These are phyloP conservation scores for Starmerella lactis-condensi DNA, from an alignment of 805 yeast genomes.

Conservation along the genomic window DNA sequence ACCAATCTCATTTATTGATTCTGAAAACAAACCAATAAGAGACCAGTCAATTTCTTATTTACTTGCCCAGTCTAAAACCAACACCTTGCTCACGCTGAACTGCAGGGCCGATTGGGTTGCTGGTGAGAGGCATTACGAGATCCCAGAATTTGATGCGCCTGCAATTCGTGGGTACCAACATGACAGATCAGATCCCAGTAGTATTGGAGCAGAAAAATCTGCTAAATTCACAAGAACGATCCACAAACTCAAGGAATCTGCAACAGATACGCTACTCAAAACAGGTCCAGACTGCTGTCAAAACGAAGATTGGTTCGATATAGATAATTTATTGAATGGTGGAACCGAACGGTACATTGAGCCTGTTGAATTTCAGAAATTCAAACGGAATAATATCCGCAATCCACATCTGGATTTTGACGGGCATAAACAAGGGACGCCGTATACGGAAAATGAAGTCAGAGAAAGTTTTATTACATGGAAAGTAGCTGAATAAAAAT, in stretches of 20 bases:
- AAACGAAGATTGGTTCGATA: slow-evolving; percentile 5
- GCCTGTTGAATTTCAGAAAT: slow-evolving; percentile 2
- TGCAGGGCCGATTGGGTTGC: slow-evolving; percentile 31
- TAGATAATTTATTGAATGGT: slow-evolving; percentile 8
- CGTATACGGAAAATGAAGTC: slow-evolving; percentile 13
- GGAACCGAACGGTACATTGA: slow-evolving; percentile 1
- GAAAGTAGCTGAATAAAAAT: slow-evolving; percentile 3
- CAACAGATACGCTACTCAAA: not conserved
- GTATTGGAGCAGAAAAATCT: slow-evolving; percentile 7
- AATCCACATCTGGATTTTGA: slow-evolving; percentile 2
- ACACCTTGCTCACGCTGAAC: slow-evolving; percentile 34
- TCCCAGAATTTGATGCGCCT: slow-evolving; percentile 27
- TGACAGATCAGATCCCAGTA: too few species aligned
- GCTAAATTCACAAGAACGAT: slow-evolving; percentile 10
- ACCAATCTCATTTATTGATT: not conserved
- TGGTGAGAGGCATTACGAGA: slow-evolving; percentile 28
- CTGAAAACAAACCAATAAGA: slow-evolving; percentile 4
- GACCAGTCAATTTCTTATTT: slow-evolving; percentile 39
- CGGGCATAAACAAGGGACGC: slow-evolving; percentile 8
- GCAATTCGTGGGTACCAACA: slow-evolving; percentile 25
- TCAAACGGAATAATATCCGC: slow-evolving; percentile 3
- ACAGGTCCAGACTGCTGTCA: not conserved
- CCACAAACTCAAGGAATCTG: not conserved
- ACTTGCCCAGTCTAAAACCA: slow-evolving; percentile 60
- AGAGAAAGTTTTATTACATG: slow-evolving; percentile 7